These are phyloP conservation scores for Fusarium sp. DNA, from an alignment of 2,329 filamentous ascomycete genomes.

Conservation along the genomic window DNA sequence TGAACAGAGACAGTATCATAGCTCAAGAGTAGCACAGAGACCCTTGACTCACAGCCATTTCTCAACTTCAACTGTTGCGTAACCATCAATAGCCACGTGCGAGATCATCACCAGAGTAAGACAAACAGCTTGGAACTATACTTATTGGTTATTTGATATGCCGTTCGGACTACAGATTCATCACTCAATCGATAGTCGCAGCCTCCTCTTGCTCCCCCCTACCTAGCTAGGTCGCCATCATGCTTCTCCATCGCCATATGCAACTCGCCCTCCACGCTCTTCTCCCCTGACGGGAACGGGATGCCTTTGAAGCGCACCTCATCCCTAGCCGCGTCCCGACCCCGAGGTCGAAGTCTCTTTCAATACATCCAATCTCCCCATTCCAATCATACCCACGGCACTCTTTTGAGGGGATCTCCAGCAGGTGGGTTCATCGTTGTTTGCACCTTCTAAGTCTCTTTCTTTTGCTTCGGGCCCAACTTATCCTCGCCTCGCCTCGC, in stretches of 20 bases:
- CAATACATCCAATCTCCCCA: conserved; percentile 19
- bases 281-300: conserved; percentile 5
- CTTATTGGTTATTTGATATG: conserved; percentile 2
- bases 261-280: conserved; percentile 19
- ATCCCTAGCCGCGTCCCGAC: conserved; percentile 3
- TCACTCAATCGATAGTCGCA: not conserved
- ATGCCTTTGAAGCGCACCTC: conserved; percentile 6
- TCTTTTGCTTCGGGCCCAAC: conserved; percentile 45
- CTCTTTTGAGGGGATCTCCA: conserved; percentile 40
- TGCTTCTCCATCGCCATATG: conserved; percentile 2
- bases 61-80: not conserved
- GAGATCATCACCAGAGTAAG: not conserved
- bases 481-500: not conserved
- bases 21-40: not conserved
- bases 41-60: not conserved
- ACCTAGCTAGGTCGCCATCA: not conserved
- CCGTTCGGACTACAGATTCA: not conserved
- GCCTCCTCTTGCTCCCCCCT: conserved; percentile 18
- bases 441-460: conserved; percentile 47
- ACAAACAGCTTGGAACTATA: not conserved
- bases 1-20: not conserved
- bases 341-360: conserved; percentile 3
- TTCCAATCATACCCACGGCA: conserved; percentile 42
- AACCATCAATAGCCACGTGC: not conserved
- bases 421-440: conserved; percentile 43